phyloP scores from a whole-genome alignment of 2,329 filamentous ascomycete genomes.

The Alternaria sp. region DNA sequence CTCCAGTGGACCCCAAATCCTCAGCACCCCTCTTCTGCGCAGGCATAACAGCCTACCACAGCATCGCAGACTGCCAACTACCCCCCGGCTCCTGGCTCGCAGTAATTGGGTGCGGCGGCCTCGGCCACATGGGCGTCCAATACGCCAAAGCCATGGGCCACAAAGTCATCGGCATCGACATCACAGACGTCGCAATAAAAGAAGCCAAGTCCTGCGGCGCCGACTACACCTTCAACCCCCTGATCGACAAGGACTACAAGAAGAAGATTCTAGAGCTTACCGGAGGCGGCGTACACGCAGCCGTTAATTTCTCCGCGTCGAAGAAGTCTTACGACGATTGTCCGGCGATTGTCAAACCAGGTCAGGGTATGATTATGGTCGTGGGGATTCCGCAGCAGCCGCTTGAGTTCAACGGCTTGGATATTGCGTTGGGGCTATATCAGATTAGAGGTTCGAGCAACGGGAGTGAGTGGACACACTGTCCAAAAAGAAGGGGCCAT shows the following conservation, averaged over 20 bases:
- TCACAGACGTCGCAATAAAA: conserved; percentile 41
- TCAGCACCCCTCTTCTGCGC: conserved; percentile 46
- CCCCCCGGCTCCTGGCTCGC: conserved; percentile 43
- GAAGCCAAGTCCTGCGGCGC: conserved; percentile 45
- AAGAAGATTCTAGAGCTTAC: conserved; percentile 43
- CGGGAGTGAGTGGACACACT: conserved; percentile 38
- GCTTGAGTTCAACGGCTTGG: conserved; percentile 44
- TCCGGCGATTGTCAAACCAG: conserved; percentile 43
- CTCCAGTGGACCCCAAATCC: conserved; percentile 36
- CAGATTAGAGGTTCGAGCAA: conserved; percentile 46
- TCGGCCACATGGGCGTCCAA: conserved; percentile 46
- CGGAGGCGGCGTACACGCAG: conserved; percentile 41
- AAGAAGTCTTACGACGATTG: conserved; percentile 48
- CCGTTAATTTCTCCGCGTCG: conserved; percentile 45
- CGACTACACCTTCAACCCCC: conserved; percentile 45
- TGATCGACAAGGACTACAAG: conserved; percentile 40
- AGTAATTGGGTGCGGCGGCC: conserved; percentile 42
- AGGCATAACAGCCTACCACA: conserved; percentile 44
- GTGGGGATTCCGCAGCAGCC: conserved; percentile 47
- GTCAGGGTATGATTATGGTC: conserved; percentile 46
- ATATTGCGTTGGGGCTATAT: conserved; percentile 43
- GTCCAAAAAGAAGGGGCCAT: background rate
- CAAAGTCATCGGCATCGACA: conserved; percentile 45
- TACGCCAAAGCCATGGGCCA: conserved; percentile 47
- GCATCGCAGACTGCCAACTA: conserved; percentile 41